Base-by-base conservation (phyloP, 352 stramenopile genomes). In the Detonula confervacea region DNA sequence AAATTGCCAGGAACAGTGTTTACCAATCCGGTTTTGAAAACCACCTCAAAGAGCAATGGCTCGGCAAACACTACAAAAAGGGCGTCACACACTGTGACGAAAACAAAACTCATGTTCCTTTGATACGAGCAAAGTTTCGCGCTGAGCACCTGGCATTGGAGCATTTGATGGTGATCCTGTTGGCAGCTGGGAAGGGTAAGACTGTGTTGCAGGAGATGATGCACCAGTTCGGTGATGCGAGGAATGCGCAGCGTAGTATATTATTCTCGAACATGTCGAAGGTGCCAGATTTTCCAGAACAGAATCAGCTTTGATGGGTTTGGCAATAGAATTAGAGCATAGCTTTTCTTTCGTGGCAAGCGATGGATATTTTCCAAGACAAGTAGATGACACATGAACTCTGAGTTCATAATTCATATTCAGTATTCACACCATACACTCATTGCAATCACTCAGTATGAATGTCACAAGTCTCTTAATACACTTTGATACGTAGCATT, bases 1-100 rank as follows among this genome's bases (percentile, higher is more conserved):
- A 99, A 89, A 98, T 99, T 74, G 97, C 97, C 22, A 92, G 97
- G 42, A 99, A 98, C 80, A 98, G 93, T n/a, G 97, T 99, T 46
- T 89, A 99, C 35, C 97, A 99, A 89, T 98, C 93, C 12, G 97
- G 97, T 33, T 99, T 98, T 81, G 97, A 99, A 80, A 92, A 98
- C 76, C 91, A 97, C 39, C 98, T 98, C 81, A 99, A 99, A 91
- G 76, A 96, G 68, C 95, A 99, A 86, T 99, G 97, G 83, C 87
- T 99, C 30, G 97, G 97, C 20, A 92, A 94, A 47, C 91, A 97
- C 79, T 99, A 98, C 80, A 72, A 73, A n/a, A 81, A 79, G 39
- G 87, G 89, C 1, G 56, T 93, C 3, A 94, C 88, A 29, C 89
- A 92, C 56, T 94, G 89, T 55, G 89, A 94, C 29, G 89, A 90